Evolutionary conservation across 2,329 filamentous ascomycete species (phyloP), one percentile per base, ranked within the genome.

Genomic region (Pyrenophora seminiperda): DNA sequence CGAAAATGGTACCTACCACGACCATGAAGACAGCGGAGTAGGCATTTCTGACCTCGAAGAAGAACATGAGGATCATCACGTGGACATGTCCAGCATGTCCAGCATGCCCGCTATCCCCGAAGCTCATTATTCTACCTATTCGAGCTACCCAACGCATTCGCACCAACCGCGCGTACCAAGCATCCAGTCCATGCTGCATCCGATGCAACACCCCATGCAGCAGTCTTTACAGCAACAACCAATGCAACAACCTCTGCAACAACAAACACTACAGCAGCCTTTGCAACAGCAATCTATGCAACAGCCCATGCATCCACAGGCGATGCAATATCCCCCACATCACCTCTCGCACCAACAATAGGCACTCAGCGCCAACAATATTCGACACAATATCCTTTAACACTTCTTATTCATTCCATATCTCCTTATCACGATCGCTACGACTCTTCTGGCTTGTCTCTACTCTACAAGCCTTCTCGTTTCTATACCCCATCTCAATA

Each of bases 11-110:
- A 77, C 67, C 64, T 73, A 75, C 66, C 68, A 67, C 61, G 73
- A 76, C 60, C 71, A 76, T 76, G 87, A 89, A 76, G 87, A 90
- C 76, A 88, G 84, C 76, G 86, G 84, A 67, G 83, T 89, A 76
- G 86, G 82, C 60, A 68, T 75, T 65, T 79, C 77, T 66, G 78
- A 80, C 68, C 71, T 74, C 72, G 77, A 79, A 65, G 73, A 72
- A 71, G 72, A 74, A 56, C 54, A 63, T 62, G 67, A 72, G 55
- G 68, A 72, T 51, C 66, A 62, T 50, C 65, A 61, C 50, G 44
- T 53, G 30, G 66, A 65, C 45, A 51, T 67, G 51, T 56, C 61
- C 14, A 58, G 62, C 45, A 52, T 62, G 41, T 55, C 63, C 19
- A 58, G 62, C 45, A 52, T 62, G 41, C 54, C 63, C 19, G 56